These are phyloP conservation scores for Paramyrothecium roridum DNA, from an alignment of 2,329 filamentous ascomycete genomes.

Conservation along the genomic window DNA sequence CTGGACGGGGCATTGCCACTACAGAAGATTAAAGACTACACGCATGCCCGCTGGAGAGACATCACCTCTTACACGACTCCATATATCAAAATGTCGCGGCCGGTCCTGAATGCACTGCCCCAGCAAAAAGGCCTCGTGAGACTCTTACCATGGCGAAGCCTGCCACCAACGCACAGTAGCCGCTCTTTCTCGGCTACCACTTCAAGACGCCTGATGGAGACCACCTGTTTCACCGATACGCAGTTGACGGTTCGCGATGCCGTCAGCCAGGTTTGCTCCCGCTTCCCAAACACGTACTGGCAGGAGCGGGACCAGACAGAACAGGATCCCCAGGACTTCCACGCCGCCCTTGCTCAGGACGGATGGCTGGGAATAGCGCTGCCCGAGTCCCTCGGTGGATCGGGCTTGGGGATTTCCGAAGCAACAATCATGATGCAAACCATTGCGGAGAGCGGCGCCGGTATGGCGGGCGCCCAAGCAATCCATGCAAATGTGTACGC, in stretches of 20 bases:
- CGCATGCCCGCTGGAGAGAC: too few species aligned
- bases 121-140: too few species aligned
- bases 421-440: conserved; percentile 88
- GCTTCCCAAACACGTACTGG: conserved; percentile 76
- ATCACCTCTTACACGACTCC: too few species aligned
- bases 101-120: too few species aligned
- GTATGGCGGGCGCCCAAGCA: conserved; percentile 67
- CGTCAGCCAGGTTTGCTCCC: conserved; percentile 63
- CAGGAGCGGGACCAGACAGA: conserved; percentile 67
- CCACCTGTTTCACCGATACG: conserved; percentile 67
- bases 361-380: conserved; percentile 82
- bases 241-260: conserved; percentile 72
- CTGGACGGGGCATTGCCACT: too few species aligned
- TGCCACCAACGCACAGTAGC: too few species aligned
- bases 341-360: conserved; percentile 68
- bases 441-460: conserved; percentile 73
- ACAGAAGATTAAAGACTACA: too few species aligned
- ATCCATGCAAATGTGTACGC: conserved; percentile 70
- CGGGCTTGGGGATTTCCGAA: conserved; percentile 74
- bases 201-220: conserved; percentile 59
- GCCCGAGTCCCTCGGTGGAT: conserved; percentile 70
- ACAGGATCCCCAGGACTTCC: conserved; percentile 71
- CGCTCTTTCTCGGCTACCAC: conserved; percentile 32
- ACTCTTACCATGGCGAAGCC: too few species aligned
- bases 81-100: too few species aligned